These are phyloP conservation scores for Gryganskiella cystojenkinii DNA, from an alignment of 192 early-diverging fungal species.

Conservation along the genomic window DNA sequence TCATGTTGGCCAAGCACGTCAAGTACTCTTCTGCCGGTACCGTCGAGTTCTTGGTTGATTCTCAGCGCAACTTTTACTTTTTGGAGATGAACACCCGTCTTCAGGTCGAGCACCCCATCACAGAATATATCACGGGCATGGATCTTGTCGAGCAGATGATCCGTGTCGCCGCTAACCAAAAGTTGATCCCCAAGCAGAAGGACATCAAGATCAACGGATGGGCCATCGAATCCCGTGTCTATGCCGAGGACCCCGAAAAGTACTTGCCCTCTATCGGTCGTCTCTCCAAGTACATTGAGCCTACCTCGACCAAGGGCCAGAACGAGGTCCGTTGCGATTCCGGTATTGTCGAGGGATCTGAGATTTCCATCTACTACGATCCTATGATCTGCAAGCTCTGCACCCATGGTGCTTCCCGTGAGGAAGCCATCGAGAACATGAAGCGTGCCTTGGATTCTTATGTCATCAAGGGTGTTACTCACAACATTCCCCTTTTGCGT, in stretches of 20 bases:
- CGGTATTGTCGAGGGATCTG: conserved; percentile 91
- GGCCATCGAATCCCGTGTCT: conserved; percentile 96
- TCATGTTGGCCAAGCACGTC: conserved; percentile 77
- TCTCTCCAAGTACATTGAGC: conserved; percentile 88
- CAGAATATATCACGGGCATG: conserved; percentile 83
- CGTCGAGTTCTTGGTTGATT: conserved; percentile 81
- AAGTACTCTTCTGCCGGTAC: conserved; percentile 82
- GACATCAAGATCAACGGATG: conserved; percentile 88
- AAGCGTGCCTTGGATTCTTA: conserved; percentile 87
- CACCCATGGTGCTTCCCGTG: conserved; percentile 82
- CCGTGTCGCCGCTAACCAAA: conserved; percentile 85
- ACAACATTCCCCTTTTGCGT: conserved; percentile 94
- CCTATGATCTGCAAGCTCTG: conserved; percentile 96
- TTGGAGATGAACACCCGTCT: conserved; percentile 87
- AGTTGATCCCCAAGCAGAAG: conserved; percentile 74
- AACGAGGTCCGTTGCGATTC: conserved; percentile 90
- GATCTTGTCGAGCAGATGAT: conserved; percentile 98
- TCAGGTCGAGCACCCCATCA: conserved; percentile 86
- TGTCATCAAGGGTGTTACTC: conserved; percentile 94
- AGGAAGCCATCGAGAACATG: conserved; percentile 83
- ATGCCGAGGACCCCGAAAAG: conserved; percentile 95
- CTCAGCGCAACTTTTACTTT: conserved; percentile 80
- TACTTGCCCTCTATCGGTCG: conserved; percentile 94
- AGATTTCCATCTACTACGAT: conserved; percentile 96
- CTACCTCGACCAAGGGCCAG: conserved; percentile 55